phyloP scores from a whole-genome alignment of 192 early-diverging fungal species.

The Mortierella alpina region DNA sequence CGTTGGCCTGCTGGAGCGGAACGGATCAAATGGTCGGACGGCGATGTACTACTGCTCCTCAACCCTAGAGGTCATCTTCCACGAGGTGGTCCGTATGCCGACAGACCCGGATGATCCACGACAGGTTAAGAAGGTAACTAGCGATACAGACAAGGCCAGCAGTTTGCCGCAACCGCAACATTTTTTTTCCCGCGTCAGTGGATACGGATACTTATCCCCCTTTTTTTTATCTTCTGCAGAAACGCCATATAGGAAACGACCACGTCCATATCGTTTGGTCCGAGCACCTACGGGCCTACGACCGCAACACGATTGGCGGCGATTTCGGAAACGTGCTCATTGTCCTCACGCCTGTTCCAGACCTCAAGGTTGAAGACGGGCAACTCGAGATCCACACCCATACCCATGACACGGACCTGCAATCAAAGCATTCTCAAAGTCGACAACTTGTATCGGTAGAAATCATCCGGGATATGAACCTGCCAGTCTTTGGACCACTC shows the following conservation, averaged over 20 bases:
- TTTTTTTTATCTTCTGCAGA: constrained; percentile 36
- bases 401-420: background rate
- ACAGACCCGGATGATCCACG: constrained; percentile 82
- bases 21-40: constrained; percentile 76
- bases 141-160: background rate
- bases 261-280: constrained; percentile 99
- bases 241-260: constrained; percentile 99
- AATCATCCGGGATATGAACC: constrained; percentile 57
- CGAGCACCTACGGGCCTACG: constrained; percentile 90
- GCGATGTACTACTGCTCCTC: constrained; percentile 90
- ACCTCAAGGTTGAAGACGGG: constrained; percentile 54
- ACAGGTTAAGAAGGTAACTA: constrained; percentile 90
- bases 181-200: background rate
- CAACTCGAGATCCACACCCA: background rate
- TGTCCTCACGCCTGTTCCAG: constrained; percentile 83
- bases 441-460: constrained; percentile 63
- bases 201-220: background rate
- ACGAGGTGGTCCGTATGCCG: constrained; percentile 91
- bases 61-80: constrained; percentile 90
- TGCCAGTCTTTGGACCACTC: constrained; percentile 90
- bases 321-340: constrained; percentile 99
- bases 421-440: background rate
- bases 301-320: constrained; percentile 90
- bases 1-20: constrained; percentile 86
- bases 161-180: background rate